Conservation (phyloP, 2,329 filamentous ascomycete species). For the Macroventuria anomochaeta region DNA sequence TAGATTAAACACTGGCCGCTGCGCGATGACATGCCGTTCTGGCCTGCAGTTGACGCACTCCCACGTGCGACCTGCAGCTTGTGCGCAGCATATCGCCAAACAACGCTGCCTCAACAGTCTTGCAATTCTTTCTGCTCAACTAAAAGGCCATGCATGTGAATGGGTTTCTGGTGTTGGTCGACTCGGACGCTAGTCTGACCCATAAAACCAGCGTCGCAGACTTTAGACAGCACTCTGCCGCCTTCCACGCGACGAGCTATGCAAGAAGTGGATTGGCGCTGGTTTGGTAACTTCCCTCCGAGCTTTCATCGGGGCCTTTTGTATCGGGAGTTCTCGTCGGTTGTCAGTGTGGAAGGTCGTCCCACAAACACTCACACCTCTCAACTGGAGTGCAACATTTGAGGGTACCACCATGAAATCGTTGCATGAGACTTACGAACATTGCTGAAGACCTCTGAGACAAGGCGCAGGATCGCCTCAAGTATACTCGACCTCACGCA, state of each 20-base stretch:
- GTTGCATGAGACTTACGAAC: background rate
- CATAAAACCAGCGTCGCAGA: conserved; percentile 35
- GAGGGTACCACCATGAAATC: background rate
- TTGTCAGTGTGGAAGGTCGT: background rate
- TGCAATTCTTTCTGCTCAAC: conserved; percentile 1
- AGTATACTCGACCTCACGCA: background rate
- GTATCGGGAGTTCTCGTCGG: conserved; percentile 13
- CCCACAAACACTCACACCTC: background rate
- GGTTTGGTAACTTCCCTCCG: conserved; percentile 18
- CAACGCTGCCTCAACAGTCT: conserved; percentile 5
- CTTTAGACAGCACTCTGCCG: conserved; percentile 30
- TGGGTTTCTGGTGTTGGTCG: conserved; percentile 1
- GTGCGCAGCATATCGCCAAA: background rate
- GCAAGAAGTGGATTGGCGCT: conserved; percentile 13
- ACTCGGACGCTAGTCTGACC: conserved; percentile 20
- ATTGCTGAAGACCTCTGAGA: background rate
- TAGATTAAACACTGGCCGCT: background rate
- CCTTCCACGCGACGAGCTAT: conserved; percentile 46
- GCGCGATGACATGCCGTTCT: conserved; percentile 5
- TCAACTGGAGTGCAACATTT: background rate
- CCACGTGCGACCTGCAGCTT: conserved; percentile 16
- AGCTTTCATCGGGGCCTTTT: conserved; percentile 31
- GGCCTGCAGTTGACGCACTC: conserved; percentile 6
- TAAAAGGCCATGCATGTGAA: conserved; percentile 9
- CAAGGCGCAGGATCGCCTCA: background rate